Evolutionary conservation across 2,329 filamentous ascomycete species (phyloP), one percentile per base, ranked within the genome.

Genomic region (Claviceps citrina): DNA sequence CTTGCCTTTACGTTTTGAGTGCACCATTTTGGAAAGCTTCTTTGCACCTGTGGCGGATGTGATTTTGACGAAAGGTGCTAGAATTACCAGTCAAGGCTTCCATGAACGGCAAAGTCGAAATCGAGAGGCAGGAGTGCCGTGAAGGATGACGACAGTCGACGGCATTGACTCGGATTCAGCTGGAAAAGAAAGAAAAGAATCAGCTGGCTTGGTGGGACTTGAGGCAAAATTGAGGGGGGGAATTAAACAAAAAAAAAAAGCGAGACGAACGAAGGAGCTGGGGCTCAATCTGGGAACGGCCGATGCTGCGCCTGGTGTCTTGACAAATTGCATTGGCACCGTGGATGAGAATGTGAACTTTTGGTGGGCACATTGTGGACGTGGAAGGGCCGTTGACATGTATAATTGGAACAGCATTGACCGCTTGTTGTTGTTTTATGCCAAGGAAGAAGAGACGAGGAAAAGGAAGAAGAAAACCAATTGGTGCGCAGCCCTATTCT

Each of bases 31-130:
- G 41, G 24, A 27, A 32, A 32, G 41, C 31, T 34, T 7, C 7
- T 4, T 26, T 35, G 41, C 26, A 20, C 36, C 39, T 28, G 30
- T 47, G 48, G 24, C 33, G 48, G 51, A 58, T 46, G 25, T 50
- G 47, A 56, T 54, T 51, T 61, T 61, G 51, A 60, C 57, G 48
- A 45, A 47, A 46, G 50, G 49, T 54, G 46, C 47, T 59, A 61
- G 58, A 61, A 47, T 42, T 40, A 30, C 43, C 49, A 38, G 30
- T 34, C 25, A 33, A 33, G 19, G 19, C 20, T 20, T 31, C 13
- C n/a, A 18, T 20, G n/a, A 40, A 12, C 13, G 9, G 8, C 8
- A 24, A 25, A 18, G 16, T 5, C 37, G 24, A 7, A 13, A 27
- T 22, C 18, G 12, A 22, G 16, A 22, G 15, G 15, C 31, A 3